Evolutionary conservation across 148 eudicot species (phyloP), one percentile per base, ranked within the genome.

Genomic region (Persicaria tinctoria): DNA sequence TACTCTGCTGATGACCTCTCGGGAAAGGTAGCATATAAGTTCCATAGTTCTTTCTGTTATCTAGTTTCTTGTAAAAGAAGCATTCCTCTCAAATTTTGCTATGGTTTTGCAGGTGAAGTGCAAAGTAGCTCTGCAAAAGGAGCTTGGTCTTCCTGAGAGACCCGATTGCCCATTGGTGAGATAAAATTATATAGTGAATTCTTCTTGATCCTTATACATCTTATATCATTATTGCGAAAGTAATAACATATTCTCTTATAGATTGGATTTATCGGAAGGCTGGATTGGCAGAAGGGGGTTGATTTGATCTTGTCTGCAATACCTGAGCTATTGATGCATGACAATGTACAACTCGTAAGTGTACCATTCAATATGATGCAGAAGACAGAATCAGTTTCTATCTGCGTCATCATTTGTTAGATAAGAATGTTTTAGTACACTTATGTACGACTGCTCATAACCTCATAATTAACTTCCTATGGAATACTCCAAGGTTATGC

Each of bases 241-340:
- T 38, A 77, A 70, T 72, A 80, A 32, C 51, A 51, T 51, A 32
- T 62, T 60, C 73, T 68, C 54, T 66, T 76, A 63, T 78, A 95
- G 99, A 90, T 95, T 79, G 99, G 99, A 38, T 95, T 95, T 75
- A 87, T 95, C 48, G 99, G 99, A 79, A 95, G 99, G 79, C 85
- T 95, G 27, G 99, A 95, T 82, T 95, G 82, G 83, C 99, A 95
- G 79, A 95, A 95, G 83, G 99, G 99, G 48, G 84, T 95, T 11
- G 99, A 95, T 80, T 79, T 92, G 51, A 83, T 95, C 72, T 89
- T 90, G 77, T 83, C 91, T 41, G 94, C 88, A 51, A 77, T 75
- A 63, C 96, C 99, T 47, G 92, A 89, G 78, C 88, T 93, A 9
- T 62, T 95, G 90, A 84, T 92, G 88, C 86, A 80, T 70, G 90